Base-by-base conservation (phyloP, 148 eudicot species). In the Vaccinium macrocarpon region DNA sequence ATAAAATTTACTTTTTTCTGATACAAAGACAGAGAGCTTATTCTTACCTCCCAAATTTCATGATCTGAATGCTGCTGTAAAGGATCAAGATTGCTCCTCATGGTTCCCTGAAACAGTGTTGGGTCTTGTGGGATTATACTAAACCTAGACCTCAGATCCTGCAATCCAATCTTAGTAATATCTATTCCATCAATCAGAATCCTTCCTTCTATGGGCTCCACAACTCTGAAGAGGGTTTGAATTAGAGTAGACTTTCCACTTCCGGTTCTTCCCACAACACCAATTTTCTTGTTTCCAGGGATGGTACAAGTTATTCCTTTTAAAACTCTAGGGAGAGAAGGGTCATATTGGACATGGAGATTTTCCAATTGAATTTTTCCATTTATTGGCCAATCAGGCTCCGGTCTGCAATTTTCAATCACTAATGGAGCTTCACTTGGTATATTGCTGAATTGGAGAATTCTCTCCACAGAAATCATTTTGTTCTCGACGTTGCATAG, bases 71-170 rank as follows among this genome's bases (percentile, higher is more conserved):
- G 90, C 80, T 92, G 90, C 57, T 87, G 86, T 19, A 92, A 89
- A 52, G 99, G 98, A 86, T 96, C 98, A 78, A 96, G 91, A 86
- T 94, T 94, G 42, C 89, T 85, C 87, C 99, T 91, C 55, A 96
- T 87, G 23, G 94, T 94, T 79, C 98, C 98, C 86, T 96, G 94
- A 86, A 96, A 96, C 84, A 96, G 87, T 9, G 92, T 92, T 19
- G 99, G 98, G 62, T 96, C 99, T 89, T 96, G 99, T 46, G 99
- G 99, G 35, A 96, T 96, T 52, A 96, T 92, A 80, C 99, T 95
- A 46, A 96, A 81, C 84, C 89, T 87, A n/a, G 97, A 94, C 86
- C 99, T 91, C 84, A 96, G 83, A 89, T 96, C 98, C 42, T 86
- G 87, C 82, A 96, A 85, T 2, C 99, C 99, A 18, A 96, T 89